Conservation (phyloP, 805 yeast genomes). For the Cyberlindnera suaveolens region DNA sequence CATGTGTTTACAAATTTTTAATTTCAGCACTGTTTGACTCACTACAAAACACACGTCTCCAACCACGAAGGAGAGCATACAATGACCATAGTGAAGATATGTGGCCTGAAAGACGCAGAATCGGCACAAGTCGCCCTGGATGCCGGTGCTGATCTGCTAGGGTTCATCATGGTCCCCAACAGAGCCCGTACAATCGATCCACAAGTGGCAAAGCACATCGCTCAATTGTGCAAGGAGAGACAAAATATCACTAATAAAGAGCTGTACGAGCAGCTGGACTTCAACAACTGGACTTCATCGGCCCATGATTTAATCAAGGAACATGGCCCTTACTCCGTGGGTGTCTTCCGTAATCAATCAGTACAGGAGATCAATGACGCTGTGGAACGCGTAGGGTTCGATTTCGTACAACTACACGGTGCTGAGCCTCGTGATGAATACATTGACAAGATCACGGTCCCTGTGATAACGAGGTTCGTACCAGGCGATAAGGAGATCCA, state of each 20-base stretch:
- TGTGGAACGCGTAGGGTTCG: slow-evolving; percentile 43
- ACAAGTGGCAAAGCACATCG: slow-evolving; percentile 40
- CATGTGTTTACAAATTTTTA: background rate
- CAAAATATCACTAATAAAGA: slow-evolving; percentile 1
- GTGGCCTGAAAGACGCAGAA: slow-evolving; percentile 67
- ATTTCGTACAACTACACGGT: slow-evolving; percentile 88
- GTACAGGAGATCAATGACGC: slow-evolving; percentile 49
- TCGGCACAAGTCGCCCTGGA: slow-evolving; percentile 70
- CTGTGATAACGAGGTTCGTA: slow-evolving; percentile 69
- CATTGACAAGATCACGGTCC: slow-evolving; percentile 31
- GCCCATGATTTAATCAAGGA: slow-evolving; percentile 19
- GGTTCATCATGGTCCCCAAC: slow-evolving; percentile 83
- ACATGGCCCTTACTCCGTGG: slow-evolving; percentile 70
- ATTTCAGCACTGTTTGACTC: background rate
- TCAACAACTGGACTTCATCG: slow-evolving; percentile 3
- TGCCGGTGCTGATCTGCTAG: slow-evolving; percentile 70
- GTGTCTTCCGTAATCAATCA: slow-evolving; percentile 84
- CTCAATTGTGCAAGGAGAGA: slow-evolving; percentile 27
- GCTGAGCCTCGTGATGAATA: slow-evolving; percentile 47
- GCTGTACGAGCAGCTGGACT: slow-evolving; percentile 3
- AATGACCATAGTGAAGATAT: slow-evolving; percentile 61
- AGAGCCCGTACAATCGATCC: slow-evolving; percentile 62
- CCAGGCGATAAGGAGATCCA: slow-evolving; percentile 45
- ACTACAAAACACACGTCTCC: no score
- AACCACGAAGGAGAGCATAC: background rate